Conservation (phyloP, 2,329 filamentous ascomycete genomes). For the Aspergillus ibericus region DNA sequence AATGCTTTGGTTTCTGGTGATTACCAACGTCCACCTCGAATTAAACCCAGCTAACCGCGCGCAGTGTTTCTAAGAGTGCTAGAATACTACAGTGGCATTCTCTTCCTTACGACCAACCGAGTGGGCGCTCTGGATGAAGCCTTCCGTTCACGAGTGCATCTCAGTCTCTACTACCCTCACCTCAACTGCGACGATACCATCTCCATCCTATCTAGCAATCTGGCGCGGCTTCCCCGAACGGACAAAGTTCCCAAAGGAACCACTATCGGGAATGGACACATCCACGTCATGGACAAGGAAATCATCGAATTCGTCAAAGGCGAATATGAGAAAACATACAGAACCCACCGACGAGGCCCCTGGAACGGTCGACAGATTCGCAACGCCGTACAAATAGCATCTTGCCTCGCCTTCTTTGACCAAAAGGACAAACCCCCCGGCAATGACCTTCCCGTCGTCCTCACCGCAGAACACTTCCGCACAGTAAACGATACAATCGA, state of each 20-base stretch:
- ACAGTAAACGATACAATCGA: not conserved
- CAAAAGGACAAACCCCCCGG: not conserved
- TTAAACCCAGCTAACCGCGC: not conserved
- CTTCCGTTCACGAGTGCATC: slow-evolving; percentile 8
- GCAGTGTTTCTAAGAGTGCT: slow-evolving; percentile 10
- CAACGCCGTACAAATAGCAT: not conserved
- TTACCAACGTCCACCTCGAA: not conserved
- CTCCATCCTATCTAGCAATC: slow-evolving; percentile 1
- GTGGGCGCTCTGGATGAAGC: slow-evolving; percentile 11
- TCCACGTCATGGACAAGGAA: not conserved
- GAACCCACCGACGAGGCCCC: not conserved
- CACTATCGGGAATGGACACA: not conserved
- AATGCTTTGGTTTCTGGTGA: slow-evolving; percentile 26
- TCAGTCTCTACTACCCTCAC: slow-evolving; percentile 9
- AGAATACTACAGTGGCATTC: slow-evolving; percentile 11
- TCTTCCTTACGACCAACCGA: slow-evolving; percentile 12
- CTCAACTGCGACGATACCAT: not conserved
- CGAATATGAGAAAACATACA: not conserved
- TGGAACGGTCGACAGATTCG: slow-evolving; percentile 4
- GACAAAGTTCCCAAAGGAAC: not conserved
- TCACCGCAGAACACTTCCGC: not conserved
- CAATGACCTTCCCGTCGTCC: not conserved
- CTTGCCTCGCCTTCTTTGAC: not conserved
- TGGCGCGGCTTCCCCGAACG: not conserved
- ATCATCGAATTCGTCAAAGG: not conserved